Conservation (phyloP, 257 asterid genomes). For the Coffea canephora region DNA sequence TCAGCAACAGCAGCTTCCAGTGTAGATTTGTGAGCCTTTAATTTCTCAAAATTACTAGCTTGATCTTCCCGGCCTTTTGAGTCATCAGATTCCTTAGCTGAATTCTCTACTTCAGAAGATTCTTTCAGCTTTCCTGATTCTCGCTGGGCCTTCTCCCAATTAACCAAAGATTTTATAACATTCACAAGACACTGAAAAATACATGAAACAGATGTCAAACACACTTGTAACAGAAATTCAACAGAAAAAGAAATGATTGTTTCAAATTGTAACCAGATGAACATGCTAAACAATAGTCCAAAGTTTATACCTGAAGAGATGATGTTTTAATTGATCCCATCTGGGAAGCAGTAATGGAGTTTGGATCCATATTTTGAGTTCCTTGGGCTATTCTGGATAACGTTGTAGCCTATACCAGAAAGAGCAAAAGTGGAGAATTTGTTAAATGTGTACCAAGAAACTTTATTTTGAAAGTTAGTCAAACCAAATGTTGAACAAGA, state of each 20-base stretch:
- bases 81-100: constrained; percentile 53
- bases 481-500: constrained; percentile 17
- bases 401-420: constrained; percentile 57
- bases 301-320: constrained; percentile 75
- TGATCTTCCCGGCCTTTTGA: constrained; percentile 63
- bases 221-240: constrained; percentile 6
- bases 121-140: constrained; percentile 56
- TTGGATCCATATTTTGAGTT: constrained; percentile 73
- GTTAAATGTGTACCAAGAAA: constrained; percentile 7
- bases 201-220: constrained; percentile 25
- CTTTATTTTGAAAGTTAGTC: constrained; percentile 13
- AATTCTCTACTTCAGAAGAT: constrained; percentile 49
- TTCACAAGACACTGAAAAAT: constrained; percentile 73
- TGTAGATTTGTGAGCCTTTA: constrained; percentile 95
- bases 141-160: constrained; percentile 80
- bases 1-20: constrained; percentile 93
- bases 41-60: constrained; percentile 81
- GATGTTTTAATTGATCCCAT: constrained; percentile 75
- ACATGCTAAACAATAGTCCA: constrained; percentile 15
- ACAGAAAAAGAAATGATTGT: constrained; percentile 4
- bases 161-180: constrained; percentile 79
- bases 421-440: constrained; percentile 27
- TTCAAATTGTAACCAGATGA: constrained; percentile 16
- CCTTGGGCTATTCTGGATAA: constrained; percentile 94
- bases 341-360: constrained; percentile 76